Base-by-base conservation (phyloP, 192 early-diverging fungal species). In the Gaertneriomyces semiglobifer region DNA sequence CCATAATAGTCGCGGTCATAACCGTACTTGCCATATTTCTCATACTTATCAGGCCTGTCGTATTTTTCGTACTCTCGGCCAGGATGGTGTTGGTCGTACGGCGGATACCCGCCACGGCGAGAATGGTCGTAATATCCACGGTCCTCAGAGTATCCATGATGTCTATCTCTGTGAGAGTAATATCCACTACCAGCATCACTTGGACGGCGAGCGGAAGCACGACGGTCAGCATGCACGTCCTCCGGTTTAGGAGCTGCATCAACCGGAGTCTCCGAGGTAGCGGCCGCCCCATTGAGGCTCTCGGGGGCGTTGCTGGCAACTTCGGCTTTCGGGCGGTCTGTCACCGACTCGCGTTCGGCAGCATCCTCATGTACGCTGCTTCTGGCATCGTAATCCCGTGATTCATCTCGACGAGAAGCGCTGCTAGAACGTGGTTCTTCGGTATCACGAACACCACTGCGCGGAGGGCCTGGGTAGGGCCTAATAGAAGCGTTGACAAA, bases 41-140 rank as follows among this genome's bases (percentile, higher is more conserved):
- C 41, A 5, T 53, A 8, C 25, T 53, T 18, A 20, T 53, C 47
- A 18, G 38, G 5, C 10, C 54, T 33, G 6, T 40, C n/a, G 12
- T 53, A 40, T 61, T 47, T 65, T 45, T 69, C 67, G 33, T 44
- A 45, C 9, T 69, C 69, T n/a, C 69, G 59, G 14, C 55, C 69
- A 6, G 46, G 52, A n/a, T 70, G 51, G 33, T 53, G 41, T 12
- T 19, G 38, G 11, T 51, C 45, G 16, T 67, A 57, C 0, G n/a
- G 25, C n/a, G 55, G 12, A 42, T 55, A 53, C 16, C 56, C 65
- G 0, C 54, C 39, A 18, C 53, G 11, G 12, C 40, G 12, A 7
- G 9, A 58, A 14, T 33, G 57, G n/a, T 39, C 57, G 50, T 52
- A 52, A 52, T 52, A 52, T 52, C n/a, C n/a, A 20, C 20, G n/a